Conservation (phyloP, 192 early-diverging fungal species). For the Lunasporangiospora selenospora region DNA sequence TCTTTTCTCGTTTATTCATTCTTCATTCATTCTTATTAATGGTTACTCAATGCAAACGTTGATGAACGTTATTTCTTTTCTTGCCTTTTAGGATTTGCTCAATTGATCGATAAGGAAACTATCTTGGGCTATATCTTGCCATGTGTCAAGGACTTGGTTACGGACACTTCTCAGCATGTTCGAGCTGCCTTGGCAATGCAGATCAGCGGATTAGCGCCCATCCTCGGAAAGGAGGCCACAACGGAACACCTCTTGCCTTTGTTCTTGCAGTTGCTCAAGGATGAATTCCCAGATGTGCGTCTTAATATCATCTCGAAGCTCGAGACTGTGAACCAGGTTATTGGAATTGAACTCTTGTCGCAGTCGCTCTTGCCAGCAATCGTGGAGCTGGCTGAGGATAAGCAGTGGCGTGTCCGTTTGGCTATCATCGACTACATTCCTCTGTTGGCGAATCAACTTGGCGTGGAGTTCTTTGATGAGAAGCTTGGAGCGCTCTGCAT, state of each 20-base stretch:
- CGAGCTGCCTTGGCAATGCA: constrained; percentile 95
- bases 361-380: constrained; percentile 98
- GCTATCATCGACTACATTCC: constrained; percentile 99
- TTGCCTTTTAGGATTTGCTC: constrained; percentile 54
- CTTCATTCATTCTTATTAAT: background rate
- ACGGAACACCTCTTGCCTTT: constrained; percentile 95
- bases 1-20: too few species aligned
- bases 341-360: constrained; percentile 97
- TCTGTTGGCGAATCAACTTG: constrained; percentile 94
- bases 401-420: constrained; percentile 99
- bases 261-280: constrained; percentile 96
- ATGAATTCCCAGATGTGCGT: constrained; percentile 96
- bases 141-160: constrained; percentile 92
- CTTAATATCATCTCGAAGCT: constrained; percentile 99
- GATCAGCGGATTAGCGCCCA: constrained; percentile 94
- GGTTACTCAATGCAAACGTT: too few species aligned
- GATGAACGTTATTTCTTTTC: too few species aligned
- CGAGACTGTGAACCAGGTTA: constrained; percentile 94
- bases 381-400: constrained; percentile 98
- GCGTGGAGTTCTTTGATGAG: constrained; percentile 97
- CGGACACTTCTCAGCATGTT: constrained; percentile 97
- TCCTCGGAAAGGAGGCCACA: constrained; percentile 94
- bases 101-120: constrained; percentile 79
- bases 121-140: constrained; percentile 85
- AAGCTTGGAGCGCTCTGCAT: constrained; percentile 94